phyloP scores from a whole-genome alignment of 129 eudicot genomes.

The Centella asiatica region DNA sequence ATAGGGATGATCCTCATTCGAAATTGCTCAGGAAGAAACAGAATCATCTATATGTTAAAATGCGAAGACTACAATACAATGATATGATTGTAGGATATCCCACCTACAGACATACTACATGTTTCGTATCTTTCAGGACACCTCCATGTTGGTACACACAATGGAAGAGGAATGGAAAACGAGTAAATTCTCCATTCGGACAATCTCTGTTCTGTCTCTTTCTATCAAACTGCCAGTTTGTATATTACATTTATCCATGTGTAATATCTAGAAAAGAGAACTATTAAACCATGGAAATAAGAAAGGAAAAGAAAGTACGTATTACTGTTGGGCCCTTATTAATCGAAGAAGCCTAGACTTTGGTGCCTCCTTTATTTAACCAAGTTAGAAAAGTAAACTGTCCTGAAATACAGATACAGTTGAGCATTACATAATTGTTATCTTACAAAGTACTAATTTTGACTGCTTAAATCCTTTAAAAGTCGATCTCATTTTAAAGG shows the following conservation, averaged over 20 bases:
- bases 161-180: neutral
- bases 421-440: neutral
- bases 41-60: too few species aligned
- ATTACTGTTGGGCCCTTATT: too few species aligned
- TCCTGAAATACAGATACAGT: neutral
- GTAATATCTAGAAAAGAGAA: neutral
- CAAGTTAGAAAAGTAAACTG: neutral
- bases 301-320: too few species aligned
- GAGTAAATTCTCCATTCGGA: neutral
- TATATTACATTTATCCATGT: neutral
- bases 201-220: neutral
- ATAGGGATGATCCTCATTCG: too few species aligned
- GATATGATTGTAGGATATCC: too few species aligned
- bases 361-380: neutral
- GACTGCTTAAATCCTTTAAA: neutral
- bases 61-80: too few species aligned
- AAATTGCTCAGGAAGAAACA: too few species aligned
- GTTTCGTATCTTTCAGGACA: neutral
- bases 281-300: too few species aligned
- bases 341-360: too few species aligned
- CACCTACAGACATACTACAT: neutral
- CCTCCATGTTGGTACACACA: neutral
- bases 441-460: neutral
- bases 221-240: neutral
- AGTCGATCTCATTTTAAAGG: too few species aligned